Evolutionary conservation across 768 basidiomycete species (phyloP).

Genomic region (Boletus reticulatus): DNA sequence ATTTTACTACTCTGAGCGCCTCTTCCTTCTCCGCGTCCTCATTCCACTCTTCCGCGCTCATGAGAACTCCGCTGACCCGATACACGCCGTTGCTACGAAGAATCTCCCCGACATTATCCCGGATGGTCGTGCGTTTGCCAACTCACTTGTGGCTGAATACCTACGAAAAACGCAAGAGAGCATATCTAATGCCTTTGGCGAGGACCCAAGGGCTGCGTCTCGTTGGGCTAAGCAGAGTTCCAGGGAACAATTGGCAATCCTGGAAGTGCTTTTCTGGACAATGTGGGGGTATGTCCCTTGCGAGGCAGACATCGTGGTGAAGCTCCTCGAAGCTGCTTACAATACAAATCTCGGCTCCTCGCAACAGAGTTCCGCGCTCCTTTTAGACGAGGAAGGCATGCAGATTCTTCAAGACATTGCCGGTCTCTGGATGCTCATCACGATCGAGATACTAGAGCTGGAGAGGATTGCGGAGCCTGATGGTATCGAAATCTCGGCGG

Average conservation of each 20-base stretch:
- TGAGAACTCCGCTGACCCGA: constrained; percentile 52
- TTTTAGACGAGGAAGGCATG: constrained; percentile 72
- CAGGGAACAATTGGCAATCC: constrained; percentile 73
- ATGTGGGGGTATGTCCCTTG: constrained; percentile 78
- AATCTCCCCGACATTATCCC: constrained; percentile 60
- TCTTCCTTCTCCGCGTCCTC: constrained; percentile 65
- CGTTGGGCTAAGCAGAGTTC: constrained; percentile 71
- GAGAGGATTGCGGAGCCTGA: constrained; percentile 60
- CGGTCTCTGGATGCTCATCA: constrained; percentile 75
- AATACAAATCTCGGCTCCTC: constrained; percentile 58
- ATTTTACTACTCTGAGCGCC: constrained; percentile 80
- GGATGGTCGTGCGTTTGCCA: constrained; percentile 62
- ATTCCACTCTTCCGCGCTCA: constrained; percentile 75
- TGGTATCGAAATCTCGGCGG: constrained; percentile 49
- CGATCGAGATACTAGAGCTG: constrained; percentile 76
- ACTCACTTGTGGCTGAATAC: constrained; percentile 61
- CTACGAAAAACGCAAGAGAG: constrained; percentile 45
- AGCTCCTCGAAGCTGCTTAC: constrained; percentile 65
- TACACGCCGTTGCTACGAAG: constrained; percentile 52
- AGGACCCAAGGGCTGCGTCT: constrained; percentile 58
- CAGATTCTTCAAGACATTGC: constrained; percentile 66
- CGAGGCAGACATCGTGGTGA: constrained; percentile 58
- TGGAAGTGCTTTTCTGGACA: constrained; percentile 88
- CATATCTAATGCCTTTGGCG: constrained; percentile 43
- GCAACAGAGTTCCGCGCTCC: constrained; percentile 60